Evolutionary conservation across 2,329 filamentous ascomycete species (phyloP), one percentile per base, ranked within the genome.

Genomic region (Cercospora zeae-maydis): DNA sequence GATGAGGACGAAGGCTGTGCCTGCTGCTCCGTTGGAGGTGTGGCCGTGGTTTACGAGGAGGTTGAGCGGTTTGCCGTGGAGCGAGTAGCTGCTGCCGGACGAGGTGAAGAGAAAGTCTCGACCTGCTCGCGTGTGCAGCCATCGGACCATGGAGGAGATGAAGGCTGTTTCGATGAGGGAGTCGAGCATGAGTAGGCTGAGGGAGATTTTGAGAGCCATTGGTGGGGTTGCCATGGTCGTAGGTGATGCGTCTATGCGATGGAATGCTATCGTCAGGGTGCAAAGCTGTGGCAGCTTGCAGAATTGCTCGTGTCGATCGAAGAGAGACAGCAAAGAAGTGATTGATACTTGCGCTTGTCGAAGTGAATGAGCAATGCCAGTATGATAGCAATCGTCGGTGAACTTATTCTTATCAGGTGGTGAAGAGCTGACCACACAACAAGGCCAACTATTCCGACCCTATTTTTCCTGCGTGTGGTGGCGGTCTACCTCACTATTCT

Each of bases 61-160:
- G 24, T 76, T 70, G 56, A 77, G 76, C 58, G 77, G 76, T 64
- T 78, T 78, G 66, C 78, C 78, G 47, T 74, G 75, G 49, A 80
- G 75, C 4, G 66, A 45, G 52, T 73, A 70, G 31, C 72, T 77
- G 27, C 75, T 51, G 49, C 24, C 45, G 34, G 66, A 58, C 42
- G 66, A 66, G 54, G 52, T 37, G 63, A 72, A 61, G 21, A 60
- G 51, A 64, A 72, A 73, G 57, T 59, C 62, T 16, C 59, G 53
- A 53, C 71, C 70, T 37, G 69, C 70, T 33, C 66, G 66, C 21
- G 59, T 52, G 49, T 73, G 70, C 4, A 72, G 70, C 71, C 71
- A 73, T 24, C 65, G 63, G 49, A 73, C 71, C 67, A 70, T 72
- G 63, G 59, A 67, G 53, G 63, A 67, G 62, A 73, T 66, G 59